Base-by-base conservation (phyloP, 768 basidiomycete genomes). In the Psilocybe cubensis region DNA sequence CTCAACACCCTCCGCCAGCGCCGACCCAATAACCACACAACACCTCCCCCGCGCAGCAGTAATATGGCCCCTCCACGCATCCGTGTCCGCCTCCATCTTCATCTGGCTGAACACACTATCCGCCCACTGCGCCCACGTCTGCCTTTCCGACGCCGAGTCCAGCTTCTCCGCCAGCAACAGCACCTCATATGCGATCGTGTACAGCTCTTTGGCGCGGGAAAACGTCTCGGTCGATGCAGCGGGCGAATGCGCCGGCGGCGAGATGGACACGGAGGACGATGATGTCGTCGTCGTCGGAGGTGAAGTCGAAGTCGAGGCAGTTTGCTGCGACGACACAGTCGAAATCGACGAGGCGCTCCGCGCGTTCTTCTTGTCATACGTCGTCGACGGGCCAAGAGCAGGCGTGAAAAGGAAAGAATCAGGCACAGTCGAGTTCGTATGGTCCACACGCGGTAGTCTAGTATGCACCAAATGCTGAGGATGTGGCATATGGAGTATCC, bases 401-500 rank as follows among this genome's bases (percentile, higher is more conserved):
- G 54, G 54, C 12, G 54, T 55, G 27, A 45, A 47, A 43, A 40
- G n/a, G 23, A 54, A 54, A 10, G 51, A 25, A n/a, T 49, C 47
- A 27, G 31, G 24, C 17, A 38, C 33, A 10, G 2, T 10, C 24
- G 3, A 25, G 14, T 48, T 25, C 28, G n/a, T 48, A 7, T 48
- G 41, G 8, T 3, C 24, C 33, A 8, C 14, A 17, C 31, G 17
- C 18, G 40, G 33, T n/a, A n/a, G n/a, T n/a, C 33, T 18, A 9
- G 52, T n/a, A 25, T 42, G 51, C n/a, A 33, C 29, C 21, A 33
- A n/a, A 6, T 66, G 61, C 42, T 59, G 61, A 21, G 74, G 76
- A 61, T 84, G 85, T 1, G 87, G 88, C 87, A 88, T 87, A 66
- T 87, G 83, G 66, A 89, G 83, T 55, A 88, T 87, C 5, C 86